Conservation (phyloP, 192 early-diverging fungal genomes). For the Funneliformis geosporum region DNA sequence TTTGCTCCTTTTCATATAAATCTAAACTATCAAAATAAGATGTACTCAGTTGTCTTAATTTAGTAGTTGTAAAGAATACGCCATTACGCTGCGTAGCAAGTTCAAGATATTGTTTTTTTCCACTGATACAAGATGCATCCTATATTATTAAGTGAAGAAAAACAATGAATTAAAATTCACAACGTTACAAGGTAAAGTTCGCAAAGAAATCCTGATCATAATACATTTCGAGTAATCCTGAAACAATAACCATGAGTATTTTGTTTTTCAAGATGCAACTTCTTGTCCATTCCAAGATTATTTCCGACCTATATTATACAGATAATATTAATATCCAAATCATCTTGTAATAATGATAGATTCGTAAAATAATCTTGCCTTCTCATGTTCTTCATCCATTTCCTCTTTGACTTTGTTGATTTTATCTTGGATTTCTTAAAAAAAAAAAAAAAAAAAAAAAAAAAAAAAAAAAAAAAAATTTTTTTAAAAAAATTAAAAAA, state of each 20-base stretch:
- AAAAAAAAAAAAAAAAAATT: too few relatives aligned
- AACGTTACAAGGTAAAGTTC: not conserved
- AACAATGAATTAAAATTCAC: not conserved
- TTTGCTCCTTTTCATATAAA: conserved; percentile 70
- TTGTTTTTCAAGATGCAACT: conserved; percentile 89
- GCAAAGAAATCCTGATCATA: not conserved
- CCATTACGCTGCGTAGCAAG: conserved; percentile 87
- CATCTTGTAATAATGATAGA: not conserved
- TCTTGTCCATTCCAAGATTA: conserved; percentile 78
- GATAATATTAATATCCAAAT: not conserved
- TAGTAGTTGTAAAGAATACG: conserved; percentile 81
- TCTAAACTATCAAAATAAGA: conserved; percentile 49
- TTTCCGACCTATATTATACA: conserved; percentile 48
- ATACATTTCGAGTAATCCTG: conserved; percentile 68
- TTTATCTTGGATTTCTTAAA: conserved; percentile 43
- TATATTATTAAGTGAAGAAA: conserved; percentile 24
- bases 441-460: conserved; percentile 23
- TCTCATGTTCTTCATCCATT: conserved; percentile 63
- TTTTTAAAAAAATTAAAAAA: too few relatives aligned
- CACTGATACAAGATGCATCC: conserved; percentile 70
- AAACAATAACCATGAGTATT: conserved; percentile 83
- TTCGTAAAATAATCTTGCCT: conserved; percentile 41
- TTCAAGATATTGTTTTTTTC: conserved; percentile 77
- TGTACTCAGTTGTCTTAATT: conserved; percentile 62
- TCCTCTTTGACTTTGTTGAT: conserved; percentile 56